Conservation (phyloP, 768 basidiomycete genomes). For the Cyclocybe cylindracea region DNA sequence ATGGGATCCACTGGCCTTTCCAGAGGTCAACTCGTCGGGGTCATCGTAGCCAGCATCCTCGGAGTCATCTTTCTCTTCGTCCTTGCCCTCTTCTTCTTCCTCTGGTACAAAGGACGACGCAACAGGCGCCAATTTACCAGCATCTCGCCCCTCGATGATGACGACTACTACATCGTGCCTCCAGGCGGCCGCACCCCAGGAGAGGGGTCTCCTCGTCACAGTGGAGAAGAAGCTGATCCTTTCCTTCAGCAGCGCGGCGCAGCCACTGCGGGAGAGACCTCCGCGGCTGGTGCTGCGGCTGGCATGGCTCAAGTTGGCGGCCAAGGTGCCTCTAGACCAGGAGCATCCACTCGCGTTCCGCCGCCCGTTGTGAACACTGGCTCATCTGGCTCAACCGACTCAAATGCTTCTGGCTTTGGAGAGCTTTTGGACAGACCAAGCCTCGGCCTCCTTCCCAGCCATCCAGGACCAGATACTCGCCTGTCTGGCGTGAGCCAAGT, state of each 20-base stretch:
- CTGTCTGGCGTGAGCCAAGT: constrained; percentile 30
- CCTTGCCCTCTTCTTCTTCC: constrained; percentile 43
- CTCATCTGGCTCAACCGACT: constrained; percentile 41
- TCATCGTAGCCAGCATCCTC: constrained; percentile 62
- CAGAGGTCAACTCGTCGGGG: constrained; percentile 50
- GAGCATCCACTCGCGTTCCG: constrained; percentile 36
- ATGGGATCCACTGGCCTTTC: constrained; percentile 26
- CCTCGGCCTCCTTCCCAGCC: constrained; percentile 35
- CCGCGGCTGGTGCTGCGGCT: constrained; percentile 8
- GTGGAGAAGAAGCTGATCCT: constrained; percentile 70
- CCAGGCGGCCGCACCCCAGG: constrained; percentile 44
- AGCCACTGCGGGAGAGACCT: constrained; percentile 8
- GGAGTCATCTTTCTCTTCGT: constrained; percentile 61
- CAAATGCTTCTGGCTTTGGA: constrained; percentile 46
- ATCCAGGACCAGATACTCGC: constrained; percentile 30
- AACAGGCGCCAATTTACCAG: constrained; percentile 35
- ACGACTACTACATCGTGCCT: constrained; percentile 40
- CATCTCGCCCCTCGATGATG: constrained; percentile 31
- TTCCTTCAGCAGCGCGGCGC: constrained; percentile 48
- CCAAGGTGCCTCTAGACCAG: constrained; percentile 24
- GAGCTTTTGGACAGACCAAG: constrained; percentile 43
- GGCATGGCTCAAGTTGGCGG: constrained; percentile 17
- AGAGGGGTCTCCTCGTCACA: constrained; percentile 69
- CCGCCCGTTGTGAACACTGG: constrained; percentile 32
- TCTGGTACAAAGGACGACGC: constrained; percentile 51